Evolutionary conservation across 805 yeast species (phyloP), one percentile per base, ranked within the genome.

Genomic region (Schizosaccharomyces osmophilus): DNA sequence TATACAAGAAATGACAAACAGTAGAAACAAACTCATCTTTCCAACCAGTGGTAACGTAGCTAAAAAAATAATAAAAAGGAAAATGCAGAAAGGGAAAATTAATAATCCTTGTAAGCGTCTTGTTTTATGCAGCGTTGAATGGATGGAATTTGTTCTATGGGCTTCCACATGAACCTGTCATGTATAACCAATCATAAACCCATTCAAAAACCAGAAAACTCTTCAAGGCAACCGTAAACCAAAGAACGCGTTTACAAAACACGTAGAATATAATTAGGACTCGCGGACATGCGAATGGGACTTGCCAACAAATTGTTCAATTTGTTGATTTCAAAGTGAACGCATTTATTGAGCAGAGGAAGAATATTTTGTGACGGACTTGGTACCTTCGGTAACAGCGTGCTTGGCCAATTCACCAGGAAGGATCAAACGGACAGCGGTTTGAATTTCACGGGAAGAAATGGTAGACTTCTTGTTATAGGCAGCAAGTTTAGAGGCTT

Each of bases 401-500:
- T 89, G 97, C 82, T 88, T 88, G 69, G 96, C 95, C 74, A 89
- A 82, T 80, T 89, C 97, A 82, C 97, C 97, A 69, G 97, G 97
- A 71, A 89, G 83, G 77, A 89, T 88, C 73, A 89, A 83, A 82
- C 96, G 87, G 68, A 89, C 97, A 69, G 97, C 97, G 69, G 97
- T 89, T 81, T 89, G 97, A 71, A 89, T 89, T 80, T 89, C 97
- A 80, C 97, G 87, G 65, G 97, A 94, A 68, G 96, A 87, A 73
- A 90, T 89, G 69, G 97, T 89, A 64, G 95, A 87, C 79, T 88
- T 89, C 82, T 88, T 88, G 86, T 89, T 89, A 85, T 89, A 89
- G 73, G 95, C 95, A 77, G 97, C 97, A 71, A 90, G 83, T 79
- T 89, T 90, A 68, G 97, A 89, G 70, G 97, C 96, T 80, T 89